Evolutionary conservation across 1,284 basidiomycete genomes (phyloP), one percentile per base, ranked within the genome.

Genomic region (Schizophyllum commune): DNA sequence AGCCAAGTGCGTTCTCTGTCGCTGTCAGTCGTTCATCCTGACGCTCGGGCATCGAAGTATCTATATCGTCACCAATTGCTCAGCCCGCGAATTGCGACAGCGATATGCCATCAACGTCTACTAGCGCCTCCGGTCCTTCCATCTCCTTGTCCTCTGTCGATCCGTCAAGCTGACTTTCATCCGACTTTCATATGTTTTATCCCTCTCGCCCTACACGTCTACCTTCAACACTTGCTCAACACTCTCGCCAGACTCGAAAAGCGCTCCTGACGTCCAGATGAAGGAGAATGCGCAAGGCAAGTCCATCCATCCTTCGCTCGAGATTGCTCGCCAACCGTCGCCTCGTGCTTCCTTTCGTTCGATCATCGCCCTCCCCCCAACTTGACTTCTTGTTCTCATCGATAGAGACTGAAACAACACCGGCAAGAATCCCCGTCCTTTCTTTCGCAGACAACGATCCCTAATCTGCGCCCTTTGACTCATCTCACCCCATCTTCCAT

Each of bases 321-420:
- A 21, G 53, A 55, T 3, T 55, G 53, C 53, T 55, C 2, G 53
- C 53, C 27, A 19, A 55, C 27, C 27, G 20, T 20, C 53, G 53
- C 20, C 53, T 32, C 53, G 11, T 21, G 20, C 53, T 55, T 21
- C 27, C 53, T 7, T 32, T 32, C 19, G 53, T 55, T 55, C 19
- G 15, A 9, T 17, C 27, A 11, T 55, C 62, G 61, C 64, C 64
- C 56, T 65, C 57, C 34, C 58, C 61, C 60, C 55, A 62, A 58
- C 65, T 62, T 56, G 64, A 63, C 56, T 47, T 17, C 39, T 47
- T 3, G 13, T 47, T 47, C 9, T 17, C 8, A 3, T 47, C 8
- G 9, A 47, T 17, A 47, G 39, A 11, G 3, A 47, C 39, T 47
- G 39, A 3, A 47, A 47, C 9, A 17, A 11, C 17, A 47, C 13